These are phyloP conservation scores for Magnusiomyces tetraspermus DNA, from an alignment of 1,139 yeast species.

Conservation along the genomic window DNA sequence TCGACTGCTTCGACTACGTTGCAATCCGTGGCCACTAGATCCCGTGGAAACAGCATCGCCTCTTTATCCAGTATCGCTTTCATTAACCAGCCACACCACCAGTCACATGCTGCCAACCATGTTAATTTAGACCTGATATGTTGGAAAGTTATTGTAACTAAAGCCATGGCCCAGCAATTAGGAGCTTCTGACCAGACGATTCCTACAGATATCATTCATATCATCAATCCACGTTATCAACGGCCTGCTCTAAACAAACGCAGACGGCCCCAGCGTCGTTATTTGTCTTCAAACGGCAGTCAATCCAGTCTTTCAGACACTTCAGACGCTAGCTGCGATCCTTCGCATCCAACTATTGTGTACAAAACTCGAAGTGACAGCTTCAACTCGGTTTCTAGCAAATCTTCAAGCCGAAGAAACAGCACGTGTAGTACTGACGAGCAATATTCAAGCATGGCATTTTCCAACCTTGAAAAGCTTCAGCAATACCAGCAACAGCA, in stretches of 20 bases:
- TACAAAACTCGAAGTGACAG: background rate
- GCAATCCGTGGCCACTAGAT: background rate
- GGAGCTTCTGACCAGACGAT: slow-evolving; percentile 39
- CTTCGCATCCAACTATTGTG: background rate
- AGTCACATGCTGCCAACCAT: slow-evolving; percentile 1
- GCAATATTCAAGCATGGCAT: background rate
- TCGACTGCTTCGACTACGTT: background rate
- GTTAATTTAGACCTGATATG: slow-evolving; percentile 33
- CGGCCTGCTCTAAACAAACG: background rate
- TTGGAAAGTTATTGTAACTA: slow-evolving; percentile 36
- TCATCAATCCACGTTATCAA: slow-evolving; percentile 9
- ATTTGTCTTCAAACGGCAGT: slow-evolving; percentile 3
- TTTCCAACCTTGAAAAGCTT: background rate
- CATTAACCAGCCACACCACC: background rate
- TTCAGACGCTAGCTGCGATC: background rate
- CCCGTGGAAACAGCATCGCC: background rate
- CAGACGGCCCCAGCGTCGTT: slow-evolving; percentile 3
- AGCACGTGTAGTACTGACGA: background rate
- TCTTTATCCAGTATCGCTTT: background rate
- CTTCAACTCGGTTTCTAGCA: background rate
- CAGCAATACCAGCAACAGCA: background rate
- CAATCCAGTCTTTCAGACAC: slow-evolving; percentile 3
- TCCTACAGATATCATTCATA: slow-evolving; percentile 35
- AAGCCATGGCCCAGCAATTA: slow-evolving; percentile 31
- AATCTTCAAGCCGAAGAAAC: background rate